These are phyloP conservation scores for Ophiocordyceps robertsii DNA, from an alignment of 2,329 filamentous ascomycete genomes.

Conservation along the genomic window DNA sequence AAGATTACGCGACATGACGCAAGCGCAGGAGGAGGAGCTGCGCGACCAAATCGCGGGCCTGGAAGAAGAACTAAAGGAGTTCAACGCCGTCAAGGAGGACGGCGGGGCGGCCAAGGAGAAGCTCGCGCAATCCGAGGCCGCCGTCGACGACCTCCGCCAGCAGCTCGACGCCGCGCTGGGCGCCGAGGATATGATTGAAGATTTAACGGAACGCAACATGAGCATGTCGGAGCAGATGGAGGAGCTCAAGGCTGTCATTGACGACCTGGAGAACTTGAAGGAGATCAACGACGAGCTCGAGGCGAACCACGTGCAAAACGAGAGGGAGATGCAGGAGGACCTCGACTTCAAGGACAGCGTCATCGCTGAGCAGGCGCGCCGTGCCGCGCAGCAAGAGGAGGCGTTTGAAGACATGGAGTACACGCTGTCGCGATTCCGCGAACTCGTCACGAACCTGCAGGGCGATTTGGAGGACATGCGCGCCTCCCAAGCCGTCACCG, in stretches of 20 bases:
- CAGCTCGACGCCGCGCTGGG: slow-evolving; percentile 82
- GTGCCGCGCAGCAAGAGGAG: slow-evolving; percentile 63
- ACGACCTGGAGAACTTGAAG: slow-evolving; percentile 78
- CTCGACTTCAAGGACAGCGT: slow-evolving; percentile 78
- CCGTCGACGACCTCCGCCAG: slow-evolving; percentile 74
- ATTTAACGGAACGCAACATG: slow-evolving; percentile 79
- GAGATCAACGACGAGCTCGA: slow-evolving; percentile 94
- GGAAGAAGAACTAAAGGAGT: slow-evolving; percentile 61
- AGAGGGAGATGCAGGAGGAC: slow-evolving; percentile 89
- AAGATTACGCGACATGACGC: slow-evolving; percentile 71
- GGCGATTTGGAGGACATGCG: slow-evolving; percentile 83
- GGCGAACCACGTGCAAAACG: slow-evolving; percentile 80
- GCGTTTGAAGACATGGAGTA: slow-evolving; percentile 80
- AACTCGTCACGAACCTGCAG: slow-evolving; percentile 76
- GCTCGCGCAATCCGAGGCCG: slow-evolving; percentile 56
- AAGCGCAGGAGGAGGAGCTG: slow-evolving; percentile 71
- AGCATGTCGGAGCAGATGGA: slow-evolving; percentile 70
- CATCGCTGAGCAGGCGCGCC: slow-evolving; percentile 68
- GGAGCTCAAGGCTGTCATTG: slow-evolving; percentile 67
- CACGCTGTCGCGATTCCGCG: slow-evolving; percentile 75
- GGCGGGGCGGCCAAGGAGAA: slow-evolving; percentile 60
- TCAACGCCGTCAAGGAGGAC: slow-evolving; percentile 52
- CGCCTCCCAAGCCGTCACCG: slow-evolving; percentile 81
- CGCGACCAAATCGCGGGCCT: slow-evolving; percentile 60
- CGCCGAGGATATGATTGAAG: slow-evolving; percentile 88